Conservation (phyloP, 1,284 basidiomycete genomes). For the Boletellus dicymbophilus region DNA sequence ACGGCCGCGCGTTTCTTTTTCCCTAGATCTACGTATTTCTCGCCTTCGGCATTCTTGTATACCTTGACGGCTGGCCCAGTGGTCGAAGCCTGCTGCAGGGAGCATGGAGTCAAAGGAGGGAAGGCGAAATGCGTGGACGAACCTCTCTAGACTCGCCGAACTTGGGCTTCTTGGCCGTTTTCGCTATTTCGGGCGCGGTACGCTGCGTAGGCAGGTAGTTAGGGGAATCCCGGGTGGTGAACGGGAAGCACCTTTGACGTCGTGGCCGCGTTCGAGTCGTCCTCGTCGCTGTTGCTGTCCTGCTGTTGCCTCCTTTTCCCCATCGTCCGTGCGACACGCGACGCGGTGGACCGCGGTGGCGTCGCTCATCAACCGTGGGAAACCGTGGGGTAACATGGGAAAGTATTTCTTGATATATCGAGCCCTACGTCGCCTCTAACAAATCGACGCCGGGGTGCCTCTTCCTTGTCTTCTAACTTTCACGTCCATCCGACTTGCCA, state of each 20-base stretch:
- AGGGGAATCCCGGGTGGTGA: conserved; percentile 1
- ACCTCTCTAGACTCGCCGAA: conserved; percentile 11
- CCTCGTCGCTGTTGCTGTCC: conserved; percentile 31
- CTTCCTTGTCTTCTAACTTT: conserved; percentile 19
- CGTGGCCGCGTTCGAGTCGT: conserved; percentile 10
- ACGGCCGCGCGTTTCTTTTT: conserved; percentile 74
- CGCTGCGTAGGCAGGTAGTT: background rate
- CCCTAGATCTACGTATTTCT: conserved; percentile 66
- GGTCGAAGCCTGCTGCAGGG: conserved; percentile 15
- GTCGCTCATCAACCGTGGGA: conserved; percentile 14
- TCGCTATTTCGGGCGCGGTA: conserved; percentile 9
- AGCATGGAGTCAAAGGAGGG: conserved; percentile 17
- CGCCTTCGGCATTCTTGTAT: conserved; percentile 47
- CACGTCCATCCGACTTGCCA: conserved; percentile 12
- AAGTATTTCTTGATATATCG: conserved; percentile 36
- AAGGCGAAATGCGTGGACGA: background rate
- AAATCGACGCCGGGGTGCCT: conserved; percentile 2
- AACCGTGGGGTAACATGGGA: conserved; percentile 15
- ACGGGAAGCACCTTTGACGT: conserved; percentile 18
- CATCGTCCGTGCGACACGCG: conserved; percentile 16
- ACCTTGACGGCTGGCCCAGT: conserved; percentile 6
- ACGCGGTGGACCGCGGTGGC: background rate
- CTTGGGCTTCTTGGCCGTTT: conserved; percentile 34
- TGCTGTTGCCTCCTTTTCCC: conserved; percentile 33
- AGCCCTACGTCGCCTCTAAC: conserved; percentile 28